Evolutionary conservation across 495 filamentous ascomycete species (phyloP), one percentile per base, ranked within the genome.

Genomic region (Aspergillus hancockii): DNA sequence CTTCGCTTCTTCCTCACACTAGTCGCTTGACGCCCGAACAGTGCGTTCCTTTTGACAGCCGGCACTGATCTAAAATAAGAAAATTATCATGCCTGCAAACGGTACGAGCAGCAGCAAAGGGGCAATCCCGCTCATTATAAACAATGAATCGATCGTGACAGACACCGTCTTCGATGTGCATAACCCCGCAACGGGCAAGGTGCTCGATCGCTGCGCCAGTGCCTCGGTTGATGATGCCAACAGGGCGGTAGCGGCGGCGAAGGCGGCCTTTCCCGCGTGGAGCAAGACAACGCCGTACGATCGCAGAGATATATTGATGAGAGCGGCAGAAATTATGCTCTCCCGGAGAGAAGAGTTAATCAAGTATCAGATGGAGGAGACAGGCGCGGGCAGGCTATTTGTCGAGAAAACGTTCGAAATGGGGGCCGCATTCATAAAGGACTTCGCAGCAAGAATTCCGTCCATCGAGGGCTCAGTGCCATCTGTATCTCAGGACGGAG

Each of bases 251-350:
- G 70, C 60, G 13, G 78, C 87, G 1, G 90, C 91, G 0, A 74
- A 85, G 36, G 78, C 77, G 10, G 92, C 92, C 5, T 89, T 91
- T 70, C 81, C 81, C 40, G 70, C 82, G 59, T 97, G 92, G 92
- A 77, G 77, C 58, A 79, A 84, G 52, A 82, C 81, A 0, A 83
- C 82, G 49, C 82, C 88, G 14, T 72, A 76, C 32, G 64, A 76
- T 34, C 88, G 90, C 31, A 84, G 90, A 49, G 83, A 90, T 62
- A 85, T 96, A 62, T 73, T 97, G 54, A 71, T 87, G 49, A 86
- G 84, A 65, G 87, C 87, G 23, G 87, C 89, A 19, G 85, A 88
- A 18, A 76, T 92, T 58, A 76, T 97, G 62, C 75, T 81, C 8
- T 69, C 70, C 28, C 80, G 87, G n/a, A 76, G 75, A 25, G 83